Evolutionary conservation across 1,284 basidiomycete species (phyloP), one percentile per base, ranked within the genome.

Genomic region (Tausonia pullulans): DNA sequence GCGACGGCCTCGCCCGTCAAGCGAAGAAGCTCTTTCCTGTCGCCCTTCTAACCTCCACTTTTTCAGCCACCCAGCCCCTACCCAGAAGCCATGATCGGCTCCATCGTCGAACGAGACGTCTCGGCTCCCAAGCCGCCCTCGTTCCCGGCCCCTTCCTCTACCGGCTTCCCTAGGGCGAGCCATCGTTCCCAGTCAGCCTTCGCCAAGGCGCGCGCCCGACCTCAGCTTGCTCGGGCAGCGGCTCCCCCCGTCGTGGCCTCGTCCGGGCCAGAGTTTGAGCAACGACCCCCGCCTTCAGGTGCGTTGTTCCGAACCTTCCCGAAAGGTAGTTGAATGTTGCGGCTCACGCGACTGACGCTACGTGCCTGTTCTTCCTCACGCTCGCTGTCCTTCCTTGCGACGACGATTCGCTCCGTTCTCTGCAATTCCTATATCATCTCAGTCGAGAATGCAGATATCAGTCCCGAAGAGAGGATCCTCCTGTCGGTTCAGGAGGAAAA

Each of bases 401-500:
- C 27, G 27, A 27, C 27, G 27, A 27, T 27, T 27, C 27, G 27
- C 27, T 27, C 27, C 27, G 27, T 27, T 27, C 27, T 27, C 27
- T 27, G 27, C 27, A 27, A 27, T 27, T 27, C 27, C 27, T 27
- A 27, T 27, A 27, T 27, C 27, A 27, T 27, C 27, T 27, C 27
- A 27, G 27, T 27, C 27, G 27, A 27, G 27, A 27, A 27, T 27
- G 27, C 27, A 27, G 27, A 27, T 27, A 27, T 27, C 27, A 27
- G 27, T 27, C 27, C 27, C 27, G 58, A 64, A 41, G 63, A 61
- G 7, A 62, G 57, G 43, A 52, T 66, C 57, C 49, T 41, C 2
- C 43, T 44, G 16, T 27, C 27, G 27, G 60, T 84, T 60, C 73
- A 75, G 60, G 70, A 73, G 58, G 83, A 86, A 70, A 87, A 87